Conservation (phyloP, 768 basidiomycete genomes). For the Lactarius pseudohatsudake region DNA sequence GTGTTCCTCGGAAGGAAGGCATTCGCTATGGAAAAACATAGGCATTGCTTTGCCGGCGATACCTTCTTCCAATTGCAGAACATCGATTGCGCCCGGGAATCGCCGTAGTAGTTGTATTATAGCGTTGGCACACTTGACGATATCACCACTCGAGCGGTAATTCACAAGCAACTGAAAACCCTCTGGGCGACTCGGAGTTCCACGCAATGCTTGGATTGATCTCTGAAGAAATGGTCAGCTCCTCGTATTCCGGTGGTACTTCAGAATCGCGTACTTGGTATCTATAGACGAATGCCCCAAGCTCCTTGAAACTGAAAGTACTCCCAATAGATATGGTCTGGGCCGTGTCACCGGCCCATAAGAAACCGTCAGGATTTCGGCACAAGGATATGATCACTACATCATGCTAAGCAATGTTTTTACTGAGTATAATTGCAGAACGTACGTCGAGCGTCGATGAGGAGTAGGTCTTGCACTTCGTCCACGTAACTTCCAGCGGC, state of each 20-base stretch:
- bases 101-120: conserved; percentile 58
- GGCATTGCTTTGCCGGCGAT: conserved; percentile 55
- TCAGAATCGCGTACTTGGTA: conserved; percentile 49
- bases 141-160: conserved; percentile 71
- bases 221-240: not conserved
- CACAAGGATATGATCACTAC: conserved; percentile 65
- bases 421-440: not conserved
- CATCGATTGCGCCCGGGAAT: conserved; percentile 62
- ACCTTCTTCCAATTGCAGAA: conserved; percentile 54
- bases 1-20: conserved; percentile 27
- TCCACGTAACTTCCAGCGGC: conserved; percentile 57
- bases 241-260: not conserved
- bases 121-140: conserved; percentile 66
- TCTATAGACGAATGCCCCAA: conserved; percentile 65
- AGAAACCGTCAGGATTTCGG: conserved; percentile 61
- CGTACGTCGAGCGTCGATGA: conserved; percentile 62
- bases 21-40: conserved; percentile 54
- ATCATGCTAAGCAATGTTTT: not conserved
- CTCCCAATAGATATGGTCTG: conserved; percentile 76
- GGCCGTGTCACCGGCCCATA: conserved; percentile 81
- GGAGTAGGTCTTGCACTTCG: conserved; percentile 70
- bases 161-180: conserved; percentile 63
- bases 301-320: conserved; percentile 67
- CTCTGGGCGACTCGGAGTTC: conserved; percentile 32
- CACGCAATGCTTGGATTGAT: conserved; percentile 16